These are phyloP conservation scores for Ceratobasidium sp. DNA, from an alignment of 1,284 basidiomycete genomes.

Conservation along the genomic window DNA sequence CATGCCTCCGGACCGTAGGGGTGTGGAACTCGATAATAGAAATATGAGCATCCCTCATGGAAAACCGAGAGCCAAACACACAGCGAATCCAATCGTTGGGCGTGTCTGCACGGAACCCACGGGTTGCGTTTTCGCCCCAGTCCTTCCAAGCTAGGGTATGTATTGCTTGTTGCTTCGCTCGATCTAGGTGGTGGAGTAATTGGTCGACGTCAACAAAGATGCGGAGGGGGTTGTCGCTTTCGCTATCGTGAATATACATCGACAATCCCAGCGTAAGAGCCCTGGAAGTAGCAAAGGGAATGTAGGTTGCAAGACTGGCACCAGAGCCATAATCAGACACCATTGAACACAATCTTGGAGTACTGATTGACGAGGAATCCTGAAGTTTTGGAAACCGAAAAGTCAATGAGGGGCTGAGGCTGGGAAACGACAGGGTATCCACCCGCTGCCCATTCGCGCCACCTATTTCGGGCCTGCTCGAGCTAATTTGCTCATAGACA, in stretches of 20 bases:
- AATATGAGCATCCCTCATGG: neutral
- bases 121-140: slow-evolving; percentile 36
- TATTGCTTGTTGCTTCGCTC: neutral
- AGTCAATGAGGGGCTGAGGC: neutral
- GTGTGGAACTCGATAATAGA: slow-evolving; percentile 23
- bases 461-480: too few relatives aligned
- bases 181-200: neutral
- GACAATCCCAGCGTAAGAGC: slow-evolving; percentile 18
- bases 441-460: neutral
- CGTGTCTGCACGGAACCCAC: slow-evolving; percentile 23
- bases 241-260: neutral
- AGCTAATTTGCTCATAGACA: slow-evolving; percentile 17
- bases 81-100: slow-evolving; percentile 34
- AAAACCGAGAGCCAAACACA: slow-evolving; percentile 21
- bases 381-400: slow-evolving; percentile 13
- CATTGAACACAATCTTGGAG: neutral
- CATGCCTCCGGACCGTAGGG: neutral
- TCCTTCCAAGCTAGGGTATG: neutral
- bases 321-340: slow-evolving; percentile 9
- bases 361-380: neutral
- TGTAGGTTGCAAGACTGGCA: neutral
- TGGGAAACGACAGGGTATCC: neutral
- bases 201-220: neutral
- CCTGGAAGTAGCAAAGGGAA: neutral
- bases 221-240: neutral